Base-by-base conservation (phyloP, 1,139 yeast genomes). In the Diutina rugosa region DNA sequence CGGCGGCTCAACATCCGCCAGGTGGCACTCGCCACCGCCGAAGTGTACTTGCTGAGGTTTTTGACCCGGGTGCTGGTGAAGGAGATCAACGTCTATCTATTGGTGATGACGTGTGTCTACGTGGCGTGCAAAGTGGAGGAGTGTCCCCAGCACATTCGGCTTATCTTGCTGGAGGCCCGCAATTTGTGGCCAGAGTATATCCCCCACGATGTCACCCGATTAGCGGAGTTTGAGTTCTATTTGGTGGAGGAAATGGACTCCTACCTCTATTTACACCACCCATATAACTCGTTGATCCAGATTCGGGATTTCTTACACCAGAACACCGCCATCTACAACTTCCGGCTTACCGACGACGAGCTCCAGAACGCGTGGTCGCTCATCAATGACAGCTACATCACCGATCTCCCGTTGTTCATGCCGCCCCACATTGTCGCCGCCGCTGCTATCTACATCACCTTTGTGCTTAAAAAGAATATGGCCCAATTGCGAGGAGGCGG, bases 141-240 rank as follows among this genome's bases (percentile, higher is more conserved):
- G 67, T 86, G 90, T 63, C 98, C 99, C 1, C 96, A 88, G 66
- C 97, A 93, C 66, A 90, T 93, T 9, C 74, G 97, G 57, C 81
- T 91, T 1, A 78, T 93, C 14, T 81, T 89, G 28, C 78, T 84
- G 35, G 98, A 93, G 65, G 95, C 98, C 2, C 74, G 97, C 56
- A 86, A 86, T 53, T 70, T 90, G 55, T 93, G 99, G 98, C 97
- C 98, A 0, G 97, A 91, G 64, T 90, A 84, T 65, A 85, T 93
- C 44, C 95, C 97, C 0, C 90, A 88, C 57, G 99, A 93, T 67
- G 82, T 91, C 28, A 86, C 96, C 47, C 89, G 88, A 64, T 76
- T 93, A n/a, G 97, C 98, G 0, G 99, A 93, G 66, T 89, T 95
- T 71, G 99, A 93, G 70, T 93, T 93, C 67, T 93, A 93, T 66